Evolutionary conservation across 139 green algal genomes (phyloP).

Genomic region (Prasinococcaceae sp.): DNA sequence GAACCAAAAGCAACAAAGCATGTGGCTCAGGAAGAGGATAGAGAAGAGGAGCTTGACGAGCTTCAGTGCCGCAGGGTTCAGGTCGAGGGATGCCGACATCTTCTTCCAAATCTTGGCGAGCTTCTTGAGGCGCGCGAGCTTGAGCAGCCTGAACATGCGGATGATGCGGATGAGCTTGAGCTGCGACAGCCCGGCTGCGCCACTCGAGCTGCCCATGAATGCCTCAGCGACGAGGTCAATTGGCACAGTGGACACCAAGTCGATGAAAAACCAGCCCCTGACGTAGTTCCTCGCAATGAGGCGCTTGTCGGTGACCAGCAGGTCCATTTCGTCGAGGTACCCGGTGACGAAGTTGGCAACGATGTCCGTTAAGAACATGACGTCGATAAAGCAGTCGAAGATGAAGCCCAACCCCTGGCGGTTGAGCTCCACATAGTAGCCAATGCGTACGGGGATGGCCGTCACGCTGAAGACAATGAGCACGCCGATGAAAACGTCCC

Average conservation of each 20-base stretch:
- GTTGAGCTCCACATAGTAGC: too few species aligned
- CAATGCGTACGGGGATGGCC: conserved; percentile 1
- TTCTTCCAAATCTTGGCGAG: conserved; percentile 18
- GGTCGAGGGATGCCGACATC: conserved; percentile 3
- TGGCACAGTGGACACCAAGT: conserved; percentile 28
- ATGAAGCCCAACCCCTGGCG: neutral
- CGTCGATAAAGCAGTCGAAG: neutral
- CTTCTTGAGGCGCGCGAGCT: conserved; percentile 8
- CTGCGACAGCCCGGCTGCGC: conserved; percentile 2
- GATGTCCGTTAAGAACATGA: conserved; percentile 3
- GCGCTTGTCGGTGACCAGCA: conserved; percentile 2
- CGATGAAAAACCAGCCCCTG: conserved; percentile 23
- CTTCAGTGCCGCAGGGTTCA: conserved; percentile 11
- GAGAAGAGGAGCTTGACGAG: conserved; percentile 20
- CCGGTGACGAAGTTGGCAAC: conserved; percentile 6
- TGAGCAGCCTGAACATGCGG: conserved; percentile 23
- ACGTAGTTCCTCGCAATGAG: conserved; percentile 15
- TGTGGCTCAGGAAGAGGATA: conserved; percentile 31
- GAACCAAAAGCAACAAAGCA: conserved; percentile 38
- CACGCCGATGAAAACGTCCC: conserved; percentile 2
- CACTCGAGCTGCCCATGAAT: conserved; percentile 3
- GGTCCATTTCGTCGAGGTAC: neutral
- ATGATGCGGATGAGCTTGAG: conserved; percentile 9
- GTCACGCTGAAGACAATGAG: conserved; percentile 2
- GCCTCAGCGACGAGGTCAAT: conserved; percentile 19